A percentile compares a stretch with the other conserved stretches of the same genome.
These are phyloP conservation scores for Carex scoparia DNA, from an alignment of 176 grass and related monocot species.

Conservation along the genomic window DNA sequence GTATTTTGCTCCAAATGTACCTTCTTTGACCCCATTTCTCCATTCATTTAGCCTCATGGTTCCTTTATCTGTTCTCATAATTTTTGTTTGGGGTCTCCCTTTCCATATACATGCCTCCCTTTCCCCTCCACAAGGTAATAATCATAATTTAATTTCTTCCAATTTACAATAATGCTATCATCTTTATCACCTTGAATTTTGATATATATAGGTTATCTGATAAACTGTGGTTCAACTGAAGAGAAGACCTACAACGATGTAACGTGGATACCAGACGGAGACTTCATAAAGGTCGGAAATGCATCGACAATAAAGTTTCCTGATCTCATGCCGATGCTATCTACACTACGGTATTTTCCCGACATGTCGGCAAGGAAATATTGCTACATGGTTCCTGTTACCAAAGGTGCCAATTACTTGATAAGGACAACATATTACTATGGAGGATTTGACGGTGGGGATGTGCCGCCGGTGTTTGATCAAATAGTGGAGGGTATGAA, in stretches of 20 bases:
- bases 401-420: slow-evolving; percentile 39
- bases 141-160: background rate
- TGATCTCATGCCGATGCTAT: slow-evolving; percentile 30
- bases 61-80: slow-evolving; percentile 31
- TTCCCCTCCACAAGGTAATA: slow-evolving; percentile 28
- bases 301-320: background rate
- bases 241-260: slow-evolving; percentile 24
- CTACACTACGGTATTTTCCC: slow-evolving; percentile 68
- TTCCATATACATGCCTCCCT: slow-evolving; percentile 25
- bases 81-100: slow-evolving; percentile 7
- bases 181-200: background rate
- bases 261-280: slow-evolving; percentile 48
- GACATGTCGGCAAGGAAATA: slow-evolving; percentile 45
- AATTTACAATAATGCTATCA: background rate
- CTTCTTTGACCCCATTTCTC: background rate
- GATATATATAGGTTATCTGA: slow-evolving; percentile 41
- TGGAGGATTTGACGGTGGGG: slow-evolving; percentile 65
- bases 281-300: slow-evolving; percentile 45
- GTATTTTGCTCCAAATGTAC: slow-evolving; percentile 11
- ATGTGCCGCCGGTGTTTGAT: slow-evolving; percentile 54
- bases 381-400: slow-evolving; percentile 61
- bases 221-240: slow-evolving; percentile 55
- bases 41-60: slow-evolving; percentile 10
- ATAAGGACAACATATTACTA: slow-evolving; percentile 81
- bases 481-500: slow-evolving; percentile 68